Conservation (phyloP, 2,329 filamentous ascomycete genomes). For the Drechslerella stenobrocha region DNA sequence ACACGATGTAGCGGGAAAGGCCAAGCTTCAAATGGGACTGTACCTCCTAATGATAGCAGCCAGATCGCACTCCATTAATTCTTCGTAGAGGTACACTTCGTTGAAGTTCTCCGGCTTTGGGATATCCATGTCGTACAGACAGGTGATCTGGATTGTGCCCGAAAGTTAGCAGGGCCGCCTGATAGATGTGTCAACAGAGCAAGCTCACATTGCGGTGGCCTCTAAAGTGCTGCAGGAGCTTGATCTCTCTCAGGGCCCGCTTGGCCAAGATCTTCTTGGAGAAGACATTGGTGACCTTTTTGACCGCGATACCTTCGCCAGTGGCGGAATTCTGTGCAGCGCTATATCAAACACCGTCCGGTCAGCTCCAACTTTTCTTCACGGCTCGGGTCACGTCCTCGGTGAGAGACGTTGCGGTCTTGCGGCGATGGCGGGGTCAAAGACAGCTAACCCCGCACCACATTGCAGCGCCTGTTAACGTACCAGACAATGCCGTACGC, state of each 20-base stretch:
- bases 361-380: conserved; percentile 8
- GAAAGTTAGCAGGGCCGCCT: conserved; percentile 27
- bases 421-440: conserved; percentile 30
- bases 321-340: conserved; percentile 90
- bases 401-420: neutral
- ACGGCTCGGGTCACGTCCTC: neutral
- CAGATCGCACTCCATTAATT: conserved; percentile 98
- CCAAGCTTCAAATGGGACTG: neutral
- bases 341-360: conserved; percentile 60
- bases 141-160: conserved; percentile 74
- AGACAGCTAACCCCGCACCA: neutral
- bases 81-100: conserved; percentile 98
- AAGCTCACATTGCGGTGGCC: conserved; percentile 84
- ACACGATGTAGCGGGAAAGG: conserved; percentile 9
- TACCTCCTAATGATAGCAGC: conserved; percentile 83
- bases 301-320: conserved; percentile 93
- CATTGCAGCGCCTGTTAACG: conserved; percentile 53
- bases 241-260: conserved; percentile 95
- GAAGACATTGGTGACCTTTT: conserved; percentile 99
- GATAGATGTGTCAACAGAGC: too few species aligned
- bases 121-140: conserved; percentile 99
- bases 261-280: conserved; percentile 99
- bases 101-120: conserved; percentile 97
- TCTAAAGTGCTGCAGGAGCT: conserved; percentile 95
- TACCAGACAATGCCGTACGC: conserved; percentile 99